Evolutionary conservation across 2,329 filamentous ascomycete genomes (phyloP), one percentile per base, ranked within the genome.

Genomic region (Lecanicillium sp.): DNA sequence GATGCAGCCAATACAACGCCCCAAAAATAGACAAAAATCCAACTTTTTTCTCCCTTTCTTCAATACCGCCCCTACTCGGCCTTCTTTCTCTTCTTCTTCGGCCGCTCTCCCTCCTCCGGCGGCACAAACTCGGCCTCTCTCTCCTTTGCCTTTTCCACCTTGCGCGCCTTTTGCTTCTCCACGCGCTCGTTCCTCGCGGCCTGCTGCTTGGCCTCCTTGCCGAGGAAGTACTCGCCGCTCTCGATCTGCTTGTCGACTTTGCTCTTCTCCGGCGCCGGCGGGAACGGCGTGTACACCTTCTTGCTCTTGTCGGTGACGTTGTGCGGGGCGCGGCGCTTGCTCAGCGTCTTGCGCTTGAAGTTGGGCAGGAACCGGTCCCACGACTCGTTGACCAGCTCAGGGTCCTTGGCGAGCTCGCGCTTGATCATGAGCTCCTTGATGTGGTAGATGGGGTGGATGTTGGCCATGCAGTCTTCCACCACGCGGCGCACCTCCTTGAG

Each of bases 161-260:
- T 91, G 74, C 90, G 91, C 67, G 82, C 76, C 68, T 82, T 86
- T 71, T 95, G 90, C 67, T 86, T 84, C 65, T 94, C 89, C 61
- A 88, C 78, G 55, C 89, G 76, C 61, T 88, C 86, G 62, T 91
- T 85, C 67, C 86, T 83, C 39, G 76, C 82, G 47, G 84, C 86
- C 52, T 90, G 78, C 61, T 95, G 88, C 76, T 95, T 95, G 51
- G 89, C 90, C 62, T 90, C 83, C 74, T 95, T 95, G 62, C 84
- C 84, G 62, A 98, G 69, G 68, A 97, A 97, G 72, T 95, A 98
- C 71, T 97, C 91, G 70, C 93, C 91, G 59, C 82, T 90, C 75
- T 98, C 93, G 72, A 98, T 95, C 77, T 98, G 91, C 68, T 90
- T 71, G 69, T 98, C 93, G 59, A 98, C 80, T 81, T 97, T 98